These are phyloP conservation scores for Colletotrichum limetticola DNA, from an alignment of 2,329 filamentous ascomycete genomes.

Conservation along the genomic window DNA sequence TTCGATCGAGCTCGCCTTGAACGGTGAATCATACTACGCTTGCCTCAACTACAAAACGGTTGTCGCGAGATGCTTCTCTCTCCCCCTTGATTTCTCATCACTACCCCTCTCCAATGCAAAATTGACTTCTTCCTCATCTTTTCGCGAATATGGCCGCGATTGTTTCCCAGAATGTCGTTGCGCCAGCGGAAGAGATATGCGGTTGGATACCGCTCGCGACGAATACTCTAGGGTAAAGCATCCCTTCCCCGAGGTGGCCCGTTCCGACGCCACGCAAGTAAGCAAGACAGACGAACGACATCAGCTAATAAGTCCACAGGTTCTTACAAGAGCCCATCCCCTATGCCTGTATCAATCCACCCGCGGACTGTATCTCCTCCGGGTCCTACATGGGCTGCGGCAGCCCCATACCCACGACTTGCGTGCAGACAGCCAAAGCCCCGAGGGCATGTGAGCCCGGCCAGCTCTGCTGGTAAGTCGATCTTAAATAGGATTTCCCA, in stretches of 20 bases:
- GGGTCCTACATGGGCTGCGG: constrained; percentile 13
- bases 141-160: not conserved
- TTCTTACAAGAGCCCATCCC: not conserved
- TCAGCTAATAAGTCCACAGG: not conserved
- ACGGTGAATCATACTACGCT: not conserved
- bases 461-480: constrained; percentile 19
- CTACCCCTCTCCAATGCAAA: not conserved
- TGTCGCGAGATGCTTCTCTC: not conserved
- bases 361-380: not conserved
- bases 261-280: too few relatives aligned
- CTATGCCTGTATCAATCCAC: not conserved
- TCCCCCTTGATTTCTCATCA: not conserved
- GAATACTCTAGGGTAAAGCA: not conserved
- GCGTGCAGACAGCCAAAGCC: not conserved
- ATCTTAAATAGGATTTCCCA: too few relatives aligned
- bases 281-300: rapidly evolving
- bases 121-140: not conserved
- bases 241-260: rapidly evolving
- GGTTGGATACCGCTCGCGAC: not conserved
- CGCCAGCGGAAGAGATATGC: not conserved
- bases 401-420: constrained; percentile 8
- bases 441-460: not conserved
- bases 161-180: not conserved
- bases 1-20: not conserved
- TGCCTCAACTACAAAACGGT: not conserved